Percentiles rank a stretch among this genome's conserved stretches.
These are phyloP conservation scores for Cryptococcus sp. DNA, from an alignment of 1,284 basidiomycete species.

Conservation along the genomic window DNA sequence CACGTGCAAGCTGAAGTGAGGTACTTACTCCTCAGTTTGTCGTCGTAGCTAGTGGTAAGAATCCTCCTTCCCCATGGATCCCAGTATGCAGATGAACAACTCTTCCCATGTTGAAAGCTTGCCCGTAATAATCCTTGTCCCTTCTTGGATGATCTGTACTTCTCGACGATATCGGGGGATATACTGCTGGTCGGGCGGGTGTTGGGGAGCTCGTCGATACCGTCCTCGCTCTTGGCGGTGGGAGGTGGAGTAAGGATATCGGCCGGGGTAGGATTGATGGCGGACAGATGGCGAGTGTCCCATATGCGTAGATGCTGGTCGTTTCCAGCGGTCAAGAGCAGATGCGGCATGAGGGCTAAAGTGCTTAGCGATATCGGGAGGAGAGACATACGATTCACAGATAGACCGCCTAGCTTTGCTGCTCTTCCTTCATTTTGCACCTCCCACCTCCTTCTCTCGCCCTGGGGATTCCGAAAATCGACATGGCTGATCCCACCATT, in stretches of 20 bases:
- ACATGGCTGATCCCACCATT: slow-evolving; percentile 48
- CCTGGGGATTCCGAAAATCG: slow-evolving; percentile 42
- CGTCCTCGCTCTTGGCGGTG: slow-evolving; percentile 1
- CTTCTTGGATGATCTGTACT: slow-evolving; percentile 19
- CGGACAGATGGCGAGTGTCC: slow-evolving; percentile 39
- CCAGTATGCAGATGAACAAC: slow-evolving; percentile 49
- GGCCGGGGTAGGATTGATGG: slow-evolving; percentile 16
- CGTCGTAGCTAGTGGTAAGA: slow-evolving; percentile 48
- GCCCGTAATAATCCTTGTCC: slow-evolving; percentile 37
- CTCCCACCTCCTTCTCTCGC: slow-evolving; percentile 35
- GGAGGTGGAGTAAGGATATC: slow-evolving; percentile 15
- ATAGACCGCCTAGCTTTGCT: slow-evolving; percentile 45
- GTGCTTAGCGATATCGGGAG: background rate
- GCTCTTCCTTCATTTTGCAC: slow-evolving; percentile 37
- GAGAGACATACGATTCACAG: slow-evolving; percentile 43
- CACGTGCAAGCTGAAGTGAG: background rate
- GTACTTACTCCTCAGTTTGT: slow-evolving; percentile 42
- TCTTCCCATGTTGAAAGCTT: slow-evolving; percentile 44
- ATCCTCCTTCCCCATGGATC: slow-evolving; percentile 47
- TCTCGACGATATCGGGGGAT: slow-evolving; percentile 15
- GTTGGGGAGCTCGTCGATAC: background rate
- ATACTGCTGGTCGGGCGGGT: slow-evolving; percentile 14
- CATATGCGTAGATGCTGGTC: slow-evolving; percentile 43
- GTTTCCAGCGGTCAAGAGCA: slow-evolving; percentile 44
- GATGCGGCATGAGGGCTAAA: slow-evolving; percentile 39